Conservation (phyloP, 257 asterid species). For the Jaltomata sinuosa region DNA sequence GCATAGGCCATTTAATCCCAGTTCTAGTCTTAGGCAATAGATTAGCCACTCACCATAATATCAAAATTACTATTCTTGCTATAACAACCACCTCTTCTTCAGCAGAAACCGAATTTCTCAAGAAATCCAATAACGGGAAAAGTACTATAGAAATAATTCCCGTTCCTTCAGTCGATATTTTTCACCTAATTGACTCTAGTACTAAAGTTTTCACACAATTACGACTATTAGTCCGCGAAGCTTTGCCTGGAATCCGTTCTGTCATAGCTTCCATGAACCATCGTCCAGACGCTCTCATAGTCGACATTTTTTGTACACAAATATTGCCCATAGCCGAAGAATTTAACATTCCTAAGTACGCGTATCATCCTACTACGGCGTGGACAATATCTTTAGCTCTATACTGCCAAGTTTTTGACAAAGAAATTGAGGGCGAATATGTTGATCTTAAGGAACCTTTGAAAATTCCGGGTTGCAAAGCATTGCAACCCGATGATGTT, state of each 20-base stretch:
- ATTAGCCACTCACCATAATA: neutral
- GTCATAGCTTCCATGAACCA: neutral
- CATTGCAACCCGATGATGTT: neutral
- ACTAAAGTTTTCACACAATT: neutral
- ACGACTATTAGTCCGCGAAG: neutral
- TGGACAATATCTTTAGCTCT: neutral
- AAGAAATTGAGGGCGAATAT: slow-evolving; percentile 2
- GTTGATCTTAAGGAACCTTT: slow-evolving; percentile 7
- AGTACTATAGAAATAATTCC: neutral
- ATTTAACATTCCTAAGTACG: neutral
- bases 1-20: slow-evolving; percentile 13
- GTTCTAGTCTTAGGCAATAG: slow-evolving; percentile 7
- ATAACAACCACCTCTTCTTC: slow-evolving; percentile 1
- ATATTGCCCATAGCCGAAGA: slow-evolving; percentile 1
- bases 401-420: slow-evolving; percentile 9
- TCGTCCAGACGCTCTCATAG: slow-evolving; percentile 3
- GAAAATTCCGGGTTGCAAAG: slow-evolving; percentile 11
- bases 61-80: slow-evolving; percentile 10
- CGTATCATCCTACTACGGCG: slow-evolving; percentile 7
- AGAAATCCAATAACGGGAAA: neutral
- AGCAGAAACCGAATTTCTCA: neutral
- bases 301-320: slow-evolving; percentile 4
- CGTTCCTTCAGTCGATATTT: slow-evolving; percentile 2
- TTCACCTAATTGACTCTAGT: neutral
- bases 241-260: neutral